These are phyloP conservation scores for Chaetomium sp. DNA, from an alignment of 2,329 filamentous ascomycete species.

Conservation along the genomic window DNA sequence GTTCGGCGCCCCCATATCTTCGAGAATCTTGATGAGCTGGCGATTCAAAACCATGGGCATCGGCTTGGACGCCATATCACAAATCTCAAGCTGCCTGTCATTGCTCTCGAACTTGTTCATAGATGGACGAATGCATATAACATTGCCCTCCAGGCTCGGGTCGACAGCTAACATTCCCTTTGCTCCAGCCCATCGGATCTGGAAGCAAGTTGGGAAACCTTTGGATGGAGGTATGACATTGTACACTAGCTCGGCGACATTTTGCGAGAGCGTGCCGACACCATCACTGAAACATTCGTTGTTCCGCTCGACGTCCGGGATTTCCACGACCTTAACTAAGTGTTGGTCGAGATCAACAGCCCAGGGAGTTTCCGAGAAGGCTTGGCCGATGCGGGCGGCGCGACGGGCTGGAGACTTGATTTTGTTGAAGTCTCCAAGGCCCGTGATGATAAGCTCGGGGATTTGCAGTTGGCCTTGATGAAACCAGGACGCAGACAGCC, in stretches of 20 bases:
- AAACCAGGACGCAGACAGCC: conserved; percentile 58
- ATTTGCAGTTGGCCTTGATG: conserved; percentile 40
- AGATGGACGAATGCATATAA: conserved; percentile 66
- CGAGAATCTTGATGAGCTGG: conserved; percentile 82
- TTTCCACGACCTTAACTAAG: conserved; percentile 40
- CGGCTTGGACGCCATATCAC: conserved; percentile 67
- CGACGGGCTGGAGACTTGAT: conserved; percentile 59
- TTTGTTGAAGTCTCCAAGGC: conserved; percentile 53
- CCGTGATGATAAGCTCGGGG: conserved; percentile 48
- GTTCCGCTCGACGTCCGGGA: conserved; percentile 55
- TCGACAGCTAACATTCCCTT: conserved; percentile 82
- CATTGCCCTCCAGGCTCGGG: conserved; percentile 56
- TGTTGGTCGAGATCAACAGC: conserved; percentile 54
- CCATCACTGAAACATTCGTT: conserved; percentile 75
- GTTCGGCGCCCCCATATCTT: conserved; percentile 67
- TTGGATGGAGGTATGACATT: conserved; percentile 50
- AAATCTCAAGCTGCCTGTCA: conserved; percentile 65
- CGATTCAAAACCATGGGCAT: conserved; percentile 74
- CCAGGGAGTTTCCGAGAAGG: conserved; percentile 74
- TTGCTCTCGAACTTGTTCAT: conserved; percentile 77
- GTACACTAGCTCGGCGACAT: conserved; percentile 64
- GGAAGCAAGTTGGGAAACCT: conserved; percentile 64
- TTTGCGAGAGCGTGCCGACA: conserved; percentile 70
- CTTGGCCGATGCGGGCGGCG: conserved; percentile 63
- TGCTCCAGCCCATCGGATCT: conserved; percentile 72